Base-by-base conservation (phyloP, 768 basidiomycete genomes). In the Serendipita vermifera region DNA sequence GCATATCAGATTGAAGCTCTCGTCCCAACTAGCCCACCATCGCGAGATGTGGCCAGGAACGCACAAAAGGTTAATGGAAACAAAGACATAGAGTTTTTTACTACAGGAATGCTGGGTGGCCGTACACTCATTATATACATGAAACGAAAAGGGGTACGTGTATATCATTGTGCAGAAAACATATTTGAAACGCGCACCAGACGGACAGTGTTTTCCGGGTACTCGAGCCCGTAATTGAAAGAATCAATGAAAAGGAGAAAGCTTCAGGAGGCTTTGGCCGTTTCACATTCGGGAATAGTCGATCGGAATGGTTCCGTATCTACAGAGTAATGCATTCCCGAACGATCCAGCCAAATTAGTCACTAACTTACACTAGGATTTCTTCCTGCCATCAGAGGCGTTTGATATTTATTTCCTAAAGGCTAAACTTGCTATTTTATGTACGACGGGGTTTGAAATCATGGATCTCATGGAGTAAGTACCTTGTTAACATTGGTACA, bases 151-250 rank as follows among this genome's bases (percentile, higher is more conserved):
- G 70, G 69, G n/a, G 66, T 67, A 55, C 58, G 66, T 61, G 3
- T n/a, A n/a, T n/a, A n/a, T n/a, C n/a, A n/a, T n/a, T n/a, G 22
- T 38, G 14, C 17, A 33, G 54, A 56, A 13, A 22, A 31, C 11
- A 15, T 9, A 3, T 24, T 43, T 29, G 11, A 43, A 43, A 33
- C 17, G 17, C 22, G 11, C 48, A 43, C 33, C 38, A 66, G 63
- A 68, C 65, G 27, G 67, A 71, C 56, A 69, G 68, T 5, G 66
- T 73, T 46, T 72, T 74, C 65, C 66, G 70, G n/a, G 71, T 72
- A 2, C 65, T 74, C 56, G 73, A 74, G 56, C 72, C 72, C 5
- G 68, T 73, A 38, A 59, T 62, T 4, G 65, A 62, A 38, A 64
- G 61, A 51, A 64, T 40, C 26, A 63, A 55, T 51, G 64, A 60